A percentile compares a stretch with the other conserved stretches of the same genome.
phyloP scores from a whole-genome alignment of 176 grass and related monocot species.

The Carex scoparia region DNA sequence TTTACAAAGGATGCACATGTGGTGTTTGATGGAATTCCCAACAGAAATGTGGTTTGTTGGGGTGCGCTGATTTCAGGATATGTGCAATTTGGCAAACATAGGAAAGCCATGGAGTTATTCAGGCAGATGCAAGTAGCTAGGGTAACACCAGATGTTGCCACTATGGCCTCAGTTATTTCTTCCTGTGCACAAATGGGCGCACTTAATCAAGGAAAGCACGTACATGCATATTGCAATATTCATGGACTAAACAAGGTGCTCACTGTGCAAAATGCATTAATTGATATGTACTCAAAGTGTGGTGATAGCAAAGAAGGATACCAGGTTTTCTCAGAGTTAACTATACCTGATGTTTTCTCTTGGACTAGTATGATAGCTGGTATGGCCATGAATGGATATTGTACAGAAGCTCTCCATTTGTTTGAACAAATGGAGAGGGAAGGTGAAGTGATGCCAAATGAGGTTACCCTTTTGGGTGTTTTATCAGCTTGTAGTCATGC shows the following conservation, averaged over 20 bases:
- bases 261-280: constrained; percentile 68
- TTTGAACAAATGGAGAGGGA: constrained; percentile 83
- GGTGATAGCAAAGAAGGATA: constrained; percentile 74
- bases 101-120: constrained; percentile 60
- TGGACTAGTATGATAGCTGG: constrained; percentile 92
- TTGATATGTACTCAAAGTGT: constrained; percentile 94
- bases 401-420: constrained; percentile 64
- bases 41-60: constrained; percentile 78
- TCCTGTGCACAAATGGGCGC: constrained; percentile 75
- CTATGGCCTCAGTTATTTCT: constrained; percentile 76
- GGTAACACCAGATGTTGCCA: constrained; percentile 57
- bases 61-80: constrained; percentile 81
- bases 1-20: constrained; percentile 47
- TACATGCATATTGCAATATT: constrained; percentile 71
- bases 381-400: constrained; percentile 66
- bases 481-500: constrained; percentile 85
- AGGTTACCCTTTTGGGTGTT: constrained; percentile 75
- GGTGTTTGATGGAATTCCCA: constrained; percentile 58
- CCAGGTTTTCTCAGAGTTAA: constrained; percentile 54
- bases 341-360: constrained; percentile 56
- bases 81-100: constrained; percentile 56
- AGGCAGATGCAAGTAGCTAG: constrained; percentile 67
- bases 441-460: constrained; percentile 54
- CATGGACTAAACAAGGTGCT: constrained; percentile 52
- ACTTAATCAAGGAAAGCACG: constrained; percentile 56